Evolutionary conservation across 768 basidiomycete species (phyloP).

Genomic region (Naganishia vaughanmartiniae): DNA sequence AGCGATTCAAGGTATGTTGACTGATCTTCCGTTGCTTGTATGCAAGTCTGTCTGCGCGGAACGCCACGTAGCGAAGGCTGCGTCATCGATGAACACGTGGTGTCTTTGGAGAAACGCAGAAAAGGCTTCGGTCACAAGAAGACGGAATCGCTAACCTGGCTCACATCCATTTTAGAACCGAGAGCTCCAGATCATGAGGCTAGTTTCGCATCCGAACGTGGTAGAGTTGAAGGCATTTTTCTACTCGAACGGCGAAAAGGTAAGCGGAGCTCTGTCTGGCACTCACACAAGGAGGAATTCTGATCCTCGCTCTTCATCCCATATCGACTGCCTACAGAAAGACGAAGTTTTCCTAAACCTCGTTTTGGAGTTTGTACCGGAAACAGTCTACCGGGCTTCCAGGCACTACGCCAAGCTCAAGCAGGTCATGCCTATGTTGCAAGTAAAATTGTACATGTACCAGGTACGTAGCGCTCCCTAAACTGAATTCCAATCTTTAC

Average conservation of each 20-base stretch:
- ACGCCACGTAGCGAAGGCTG: neutral
- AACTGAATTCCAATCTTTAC: neutral
- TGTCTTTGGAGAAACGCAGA: neutral
- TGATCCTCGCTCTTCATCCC: neutral
- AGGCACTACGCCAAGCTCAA: constrained; percentile 99
- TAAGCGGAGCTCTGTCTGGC: constrained; percentile 48
- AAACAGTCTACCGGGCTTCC: constrained; percentile 98
- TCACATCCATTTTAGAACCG: constrained; percentile 69
- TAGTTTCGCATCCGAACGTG: constrained; percentile 94
- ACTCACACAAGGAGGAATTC: neutral
- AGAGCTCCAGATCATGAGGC: constrained; percentile 97
- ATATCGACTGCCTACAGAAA: constrained; percentile 62
- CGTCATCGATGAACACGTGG: too few species aligned
- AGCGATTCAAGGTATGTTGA: constrained; percentile 93
- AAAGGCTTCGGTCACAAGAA: neutral
- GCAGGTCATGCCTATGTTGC: constrained; percentile 99
- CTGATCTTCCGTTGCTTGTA: neutral
- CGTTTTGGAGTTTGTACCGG: constrained; percentile 97
- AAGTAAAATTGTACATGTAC: constrained; percentile 99
- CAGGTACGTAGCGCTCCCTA: constrained; percentile 38
- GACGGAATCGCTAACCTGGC: neutral
- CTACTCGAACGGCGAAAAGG: constrained; percentile 99
- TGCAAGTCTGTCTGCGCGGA: neutral
- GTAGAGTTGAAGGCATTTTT: constrained; percentile 97
- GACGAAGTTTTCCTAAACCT: constrained; percentile 99